These are phyloP conservation scores for Fraxinus ornus DNA, from an alignment of 305 asterid species.

Conservation along the genomic window DNA sequence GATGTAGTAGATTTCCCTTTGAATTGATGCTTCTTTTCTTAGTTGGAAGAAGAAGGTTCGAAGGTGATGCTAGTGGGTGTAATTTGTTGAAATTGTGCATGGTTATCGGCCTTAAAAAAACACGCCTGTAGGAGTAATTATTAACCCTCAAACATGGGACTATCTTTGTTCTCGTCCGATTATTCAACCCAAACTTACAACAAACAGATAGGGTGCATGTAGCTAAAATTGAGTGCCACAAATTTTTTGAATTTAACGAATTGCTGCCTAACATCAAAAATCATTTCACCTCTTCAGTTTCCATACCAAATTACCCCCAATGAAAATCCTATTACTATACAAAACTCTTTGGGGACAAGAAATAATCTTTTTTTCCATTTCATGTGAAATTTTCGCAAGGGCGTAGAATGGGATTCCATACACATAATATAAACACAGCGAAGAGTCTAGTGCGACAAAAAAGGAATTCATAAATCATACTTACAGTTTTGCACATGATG, in stretches of 20 bases:
- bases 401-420: not conserved
- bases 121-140: not conserved
- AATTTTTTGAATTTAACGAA: not conserved
- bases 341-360: not conserved
- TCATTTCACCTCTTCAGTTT: not conserved
- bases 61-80: not conserved
- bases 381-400: not conserved
- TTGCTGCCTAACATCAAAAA: not conserved
- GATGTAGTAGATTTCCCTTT: not conserved
- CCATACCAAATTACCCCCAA: not conserved
- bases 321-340: not conserved
- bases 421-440: not conserved
- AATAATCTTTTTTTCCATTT: not conserved
- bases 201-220: not conserved
- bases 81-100: not conserved
- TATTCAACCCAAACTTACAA: not conserved
- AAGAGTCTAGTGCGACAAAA: not conserved
- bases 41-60: not conserved
- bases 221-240: not conserved
- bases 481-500: constrained; percentile 84
- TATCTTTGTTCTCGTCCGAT: not conserved
- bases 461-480: constrained; percentile 18
- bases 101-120: not conserved
- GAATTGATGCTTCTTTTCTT: not conserved
- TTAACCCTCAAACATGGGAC: not conserved